Evolutionary conservation across 2,329 filamentous ascomycete species (phyloP).

Genomic region (Fusarium liriodendri): DNA sequence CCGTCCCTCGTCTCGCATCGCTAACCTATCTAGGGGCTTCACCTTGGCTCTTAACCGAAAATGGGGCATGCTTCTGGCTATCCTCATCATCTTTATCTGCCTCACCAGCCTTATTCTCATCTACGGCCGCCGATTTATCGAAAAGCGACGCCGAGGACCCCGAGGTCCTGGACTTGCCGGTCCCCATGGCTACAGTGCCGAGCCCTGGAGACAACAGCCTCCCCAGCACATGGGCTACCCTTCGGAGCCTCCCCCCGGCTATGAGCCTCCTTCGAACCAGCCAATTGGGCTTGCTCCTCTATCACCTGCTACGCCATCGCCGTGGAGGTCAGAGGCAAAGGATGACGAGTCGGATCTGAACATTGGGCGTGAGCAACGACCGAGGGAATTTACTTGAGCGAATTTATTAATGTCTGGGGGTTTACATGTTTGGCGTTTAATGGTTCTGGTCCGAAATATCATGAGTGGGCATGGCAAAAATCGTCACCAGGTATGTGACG

Average conservation of each 20-base stretch:
- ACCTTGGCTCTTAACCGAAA: slow-evolving; percentile 63
- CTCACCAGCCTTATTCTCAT: slow-evolving; percentile 54
- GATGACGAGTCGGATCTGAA: slow-evolving; percentile 48
- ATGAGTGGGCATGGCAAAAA: background rate
- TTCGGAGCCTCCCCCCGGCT: slow-evolving; percentile 48
- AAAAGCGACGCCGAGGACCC: slow-evolving; percentile 36
- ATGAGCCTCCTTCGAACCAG: slow-evolving; percentile 48
- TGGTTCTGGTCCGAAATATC: background rate
- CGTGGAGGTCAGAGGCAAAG: slow-evolving; percentile 43
- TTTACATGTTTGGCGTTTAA: slow-evolving; percentile 36
- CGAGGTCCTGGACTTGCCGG: slow-evolving; percentile 25
- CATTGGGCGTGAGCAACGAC: slow-evolving; percentile 46
- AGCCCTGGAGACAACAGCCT: slow-evolving; percentile 46
- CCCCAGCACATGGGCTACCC: slow-evolving; percentile 35
- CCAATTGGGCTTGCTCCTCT: slow-evolving; percentile 43
- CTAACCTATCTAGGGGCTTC: slow-evolving; percentile 60
- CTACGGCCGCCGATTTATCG: slow-evolving; percentile 44
- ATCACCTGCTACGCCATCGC: slow-evolving; percentile 39
- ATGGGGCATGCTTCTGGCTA: slow-evolving; percentile 61
- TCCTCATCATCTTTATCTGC: slow-evolving; percentile 56
- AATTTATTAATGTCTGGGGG: background rate
- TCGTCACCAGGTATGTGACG: background rate
- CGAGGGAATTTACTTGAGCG: slow-evolving; percentile 48
- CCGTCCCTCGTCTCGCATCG: background rate
- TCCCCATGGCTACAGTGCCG: slow-evolving; percentile 42